Conservation (phyloP, 176 grass and related monocot genomes). For the Carex cristatella region DNA sequence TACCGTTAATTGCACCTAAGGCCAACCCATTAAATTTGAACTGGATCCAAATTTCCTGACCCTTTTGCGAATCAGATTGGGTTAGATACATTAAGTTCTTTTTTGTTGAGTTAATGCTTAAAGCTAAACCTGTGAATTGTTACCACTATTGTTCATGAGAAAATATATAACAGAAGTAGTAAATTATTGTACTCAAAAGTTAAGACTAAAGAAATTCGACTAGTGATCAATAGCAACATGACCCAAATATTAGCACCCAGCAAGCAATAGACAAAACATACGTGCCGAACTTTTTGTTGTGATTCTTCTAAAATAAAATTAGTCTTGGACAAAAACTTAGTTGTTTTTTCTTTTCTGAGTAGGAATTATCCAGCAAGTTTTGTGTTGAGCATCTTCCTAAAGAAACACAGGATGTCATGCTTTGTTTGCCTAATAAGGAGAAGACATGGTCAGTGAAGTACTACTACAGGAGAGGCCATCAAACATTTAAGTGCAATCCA, state of each 20-base stretch:
- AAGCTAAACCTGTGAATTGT: neutral
- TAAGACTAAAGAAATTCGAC: neutral
- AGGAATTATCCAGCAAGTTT: neutral
- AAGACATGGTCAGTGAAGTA: constrained; percentile 34
- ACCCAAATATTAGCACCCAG: neutral
- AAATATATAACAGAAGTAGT: neutral
- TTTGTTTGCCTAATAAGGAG: neutral
- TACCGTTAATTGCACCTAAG: neutral
- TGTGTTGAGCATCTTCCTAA: neutral
- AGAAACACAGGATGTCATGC: neutral
- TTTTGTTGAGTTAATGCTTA: neutral
- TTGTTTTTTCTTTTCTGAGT: neutral
- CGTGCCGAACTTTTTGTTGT: neutral
- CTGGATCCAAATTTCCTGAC: neutral
- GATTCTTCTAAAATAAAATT: neutral
- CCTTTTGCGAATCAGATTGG: neutral
- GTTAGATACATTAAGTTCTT: neutral
- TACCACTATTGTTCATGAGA: neutral
- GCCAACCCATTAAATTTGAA: neutral
- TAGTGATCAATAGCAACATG: neutral
- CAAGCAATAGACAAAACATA: neutral
- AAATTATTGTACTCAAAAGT: neutral
- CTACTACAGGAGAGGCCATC: constrained; percentile 13
- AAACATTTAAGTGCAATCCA: neutral
- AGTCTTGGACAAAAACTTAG: no score